Percentiles rank a stretch among this genome's conserved stretches.
Evolutionary conservation across 306 rosid species (phyloP).

Genomic region (Albizia julibrissin): DNA sequence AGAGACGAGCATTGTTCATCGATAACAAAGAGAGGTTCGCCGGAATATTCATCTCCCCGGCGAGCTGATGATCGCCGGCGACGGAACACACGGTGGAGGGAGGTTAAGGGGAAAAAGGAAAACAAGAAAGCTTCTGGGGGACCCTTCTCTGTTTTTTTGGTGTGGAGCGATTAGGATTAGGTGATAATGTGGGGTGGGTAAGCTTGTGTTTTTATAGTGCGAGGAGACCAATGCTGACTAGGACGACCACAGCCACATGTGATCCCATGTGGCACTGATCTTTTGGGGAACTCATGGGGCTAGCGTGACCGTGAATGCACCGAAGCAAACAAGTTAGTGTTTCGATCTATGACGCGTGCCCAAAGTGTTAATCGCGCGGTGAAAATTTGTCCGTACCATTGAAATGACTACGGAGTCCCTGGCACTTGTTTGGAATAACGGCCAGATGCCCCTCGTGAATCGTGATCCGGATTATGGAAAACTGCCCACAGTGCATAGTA

Average conservation of each 20-base stretch:
- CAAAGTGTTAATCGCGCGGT: slow-evolving; percentile 19
- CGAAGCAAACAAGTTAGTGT: background rate
- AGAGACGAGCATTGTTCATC: slow-evolving; percentile 52
- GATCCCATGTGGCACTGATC: slow-evolving; percentile 28
- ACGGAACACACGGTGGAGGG: background rate
- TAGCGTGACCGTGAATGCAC: slow-evolving; percentile 35
- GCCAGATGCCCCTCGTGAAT: slow-evolving; percentile 44
- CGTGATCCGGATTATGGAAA: slow-evolving; percentile 35
- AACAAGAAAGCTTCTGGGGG: background rate
- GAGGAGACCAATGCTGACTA: slow-evolving; percentile 38
- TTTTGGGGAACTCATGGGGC: slow-evolving; percentile 30
- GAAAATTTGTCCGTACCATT: background rate
- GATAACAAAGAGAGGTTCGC: slow-evolving; percentile 29
- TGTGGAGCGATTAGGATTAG: slow-evolving; percentile 30
- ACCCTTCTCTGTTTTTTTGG: background rate
- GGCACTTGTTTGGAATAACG: slow-evolving; percentile 33
- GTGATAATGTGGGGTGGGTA: slow-evolving; percentile 22
- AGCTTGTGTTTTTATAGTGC: slow-evolving; percentile 46
- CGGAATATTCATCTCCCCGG: slow-evolving; percentile 78
- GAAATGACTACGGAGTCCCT: slow-evolving; percentile 18
- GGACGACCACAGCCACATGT: slow-evolving; percentile 45
- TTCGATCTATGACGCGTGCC: slow-evolving; percentile 43
- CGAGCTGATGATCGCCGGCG: slow-evolving; percentile 39
- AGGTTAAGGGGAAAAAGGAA: background rate
- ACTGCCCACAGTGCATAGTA: slow-evolving; percentile 22